A percentile compares a stretch with the other conserved stretches of the same genome.
Evolutionary conservation across 768 basidiomycete genomes (phyloP).

Genomic region (Suillus brevipes): DNA sequence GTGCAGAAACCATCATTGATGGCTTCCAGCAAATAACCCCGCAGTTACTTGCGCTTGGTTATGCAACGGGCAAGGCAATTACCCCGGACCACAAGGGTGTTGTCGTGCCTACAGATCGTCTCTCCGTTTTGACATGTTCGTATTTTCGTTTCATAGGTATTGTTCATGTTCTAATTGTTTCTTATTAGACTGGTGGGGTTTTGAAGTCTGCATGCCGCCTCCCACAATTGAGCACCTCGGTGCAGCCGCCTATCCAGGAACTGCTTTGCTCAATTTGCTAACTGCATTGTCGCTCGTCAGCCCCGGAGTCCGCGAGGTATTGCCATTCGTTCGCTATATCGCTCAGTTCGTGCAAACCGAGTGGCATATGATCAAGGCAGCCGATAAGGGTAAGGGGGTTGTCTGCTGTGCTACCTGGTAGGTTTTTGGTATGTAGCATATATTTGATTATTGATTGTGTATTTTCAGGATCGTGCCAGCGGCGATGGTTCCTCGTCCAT

Average conservation of each 20-base stretch:
- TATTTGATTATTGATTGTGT: background rate
- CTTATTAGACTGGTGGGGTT: slow-evolving; percentile 83
- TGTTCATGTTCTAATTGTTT: slow-evolving; percentile 11
- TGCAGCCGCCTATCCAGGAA: slow-evolving; percentile 59
- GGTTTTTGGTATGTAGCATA: slow-evolving; percentile 16
- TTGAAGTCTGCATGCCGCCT: slow-evolving; percentile 75
- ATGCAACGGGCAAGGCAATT: slow-evolving; percentile 66
- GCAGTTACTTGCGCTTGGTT: slow-evolving; percentile 75
- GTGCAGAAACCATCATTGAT: slow-evolving; percentile 65
- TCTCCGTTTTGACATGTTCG: slow-evolving; percentile 80
- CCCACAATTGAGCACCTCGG: slow-evolving; percentile 62
- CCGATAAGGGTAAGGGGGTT: slow-evolving; percentile 74
- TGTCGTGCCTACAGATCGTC: slow-evolving; percentile 72
- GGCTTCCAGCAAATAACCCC: slow-evolving; percentile 75
- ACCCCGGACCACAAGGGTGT: slow-evolving; percentile 68
- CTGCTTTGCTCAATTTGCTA: slow-evolving; percentile 68
- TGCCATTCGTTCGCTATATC: slow-evolving; percentile 84
- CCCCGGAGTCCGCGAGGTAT: slow-evolving; percentile 76
- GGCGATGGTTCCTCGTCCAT: slow-evolving; percentile 75
- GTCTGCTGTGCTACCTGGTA: slow-evolving; percentile 91
- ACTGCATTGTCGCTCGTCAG: slow-evolving; percentile 69
- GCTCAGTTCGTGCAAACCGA: slow-evolving; percentile 78
- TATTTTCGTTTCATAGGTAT: slow-evolving; percentile 8
- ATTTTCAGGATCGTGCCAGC: slow-evolving; percentile 69
- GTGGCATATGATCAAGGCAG: slow-evolving; percentile 59